A percentile compares a stretch with the other conserved stretches of the same genome.
Conservation (phyloP, 1,139 yeast species). For the Lodderomyces pseudojiufengensis region DNA sequence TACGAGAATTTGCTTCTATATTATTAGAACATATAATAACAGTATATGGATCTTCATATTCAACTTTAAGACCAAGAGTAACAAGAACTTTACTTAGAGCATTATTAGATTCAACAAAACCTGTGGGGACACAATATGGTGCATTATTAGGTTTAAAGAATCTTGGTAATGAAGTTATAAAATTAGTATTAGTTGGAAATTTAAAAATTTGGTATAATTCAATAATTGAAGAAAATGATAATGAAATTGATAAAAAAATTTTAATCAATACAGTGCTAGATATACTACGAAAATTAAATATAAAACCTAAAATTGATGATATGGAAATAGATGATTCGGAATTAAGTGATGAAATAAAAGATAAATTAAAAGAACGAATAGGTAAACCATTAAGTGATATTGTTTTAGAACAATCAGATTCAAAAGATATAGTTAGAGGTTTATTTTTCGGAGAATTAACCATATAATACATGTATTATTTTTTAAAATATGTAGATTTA, state of each 20-base stretch:
- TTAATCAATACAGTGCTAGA: conserved; percentile 52
- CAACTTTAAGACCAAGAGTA: conserved; percentile 88
- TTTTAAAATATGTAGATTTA: conserved; percentile 10
- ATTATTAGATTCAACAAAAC: conserved; percentile 71
- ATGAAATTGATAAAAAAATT: conserved; percentile 41
- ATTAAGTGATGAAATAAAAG: conserved; percentile 41
- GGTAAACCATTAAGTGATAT: conserved; percentile 57
- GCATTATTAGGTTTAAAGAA: conserved; percentile 81
- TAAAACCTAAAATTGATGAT: conserved; percentile 23
- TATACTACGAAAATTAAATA: conserved; percentile 44
- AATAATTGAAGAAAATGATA: conserved; percentile 40
- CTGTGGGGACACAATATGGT: conserved; percentile 90
- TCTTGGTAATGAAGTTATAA: conserved; percentile 83
- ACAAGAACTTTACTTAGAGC: conserved; percentile 91
- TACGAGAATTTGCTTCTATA: conserved; percentile 87
- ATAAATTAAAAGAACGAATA: conserved; percentile 51
- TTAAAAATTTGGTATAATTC: conserved; percentile 72
- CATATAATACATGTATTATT: conserved; percentile 16
- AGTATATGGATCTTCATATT: conserved; percentile 80
- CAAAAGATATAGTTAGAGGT: conserved; percentile 57
- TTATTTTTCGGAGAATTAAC: conserved; percentile 70
- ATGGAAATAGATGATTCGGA: conserved; percentile 28
- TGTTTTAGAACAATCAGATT: conserved; percentile 51
- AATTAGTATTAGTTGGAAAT: conserved; percentile 82
- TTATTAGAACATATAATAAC: conserved; percentile 72